A percentile compares a stretch with the other conserved stretches of the same genome.
Evolutionary conservation across 1,284 basidiomycete species (phyloP).

Genomic region (Ustilago tritici): DNA sequence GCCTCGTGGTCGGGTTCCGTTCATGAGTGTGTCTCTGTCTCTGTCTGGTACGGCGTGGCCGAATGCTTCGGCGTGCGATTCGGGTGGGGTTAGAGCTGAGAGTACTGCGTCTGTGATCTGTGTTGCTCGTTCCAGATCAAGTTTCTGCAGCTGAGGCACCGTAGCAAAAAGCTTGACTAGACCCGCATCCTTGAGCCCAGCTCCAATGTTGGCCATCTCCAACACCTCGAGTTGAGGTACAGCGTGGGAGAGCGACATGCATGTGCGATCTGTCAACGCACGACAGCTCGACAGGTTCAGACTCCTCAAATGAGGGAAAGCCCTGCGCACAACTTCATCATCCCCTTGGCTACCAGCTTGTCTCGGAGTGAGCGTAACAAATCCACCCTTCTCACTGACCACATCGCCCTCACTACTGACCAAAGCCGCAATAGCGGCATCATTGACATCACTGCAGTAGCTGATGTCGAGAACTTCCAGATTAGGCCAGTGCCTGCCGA

Average conservation of each 20-base stretch:
- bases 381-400: conserved; percentile 17
- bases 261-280: conserved; percentile 79
- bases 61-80: conserved; percentile 44
- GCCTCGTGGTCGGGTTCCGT: conserved; percentile 26
- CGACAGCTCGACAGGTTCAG: conserved; percentile 81
- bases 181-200: conserved; percentile 74
- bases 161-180: conserved; percentile 79
- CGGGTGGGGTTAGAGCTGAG: conserved; percentile 75
- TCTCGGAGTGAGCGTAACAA: conserved; percentile 42
- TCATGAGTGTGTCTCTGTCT: conserved; percentile 26
- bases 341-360: conserved; percentile 47
- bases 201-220: conserved; percentile 79
- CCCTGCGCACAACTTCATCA: conserved; percentile 36
- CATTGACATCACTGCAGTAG: conserved; percentile 76
- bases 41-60: conserved; percentile 32
- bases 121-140: conserved; percentile 86
- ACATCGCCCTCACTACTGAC: conserved; percentile 68
- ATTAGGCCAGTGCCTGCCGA: conserved; percentile 71
- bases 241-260: conserved; percentile 78
- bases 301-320: conserved; percentile 76
- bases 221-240: conserved; percentile 82
- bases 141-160: conserved; percentile 77
- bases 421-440: conserved; percentile 80
- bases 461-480: conserved; percentile 86
- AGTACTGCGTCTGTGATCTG: conserved; percentile 82